Conservation (phyloP, 495 filamentous ascomycete species). For the Friedmanniomyces simplex region DNA sequence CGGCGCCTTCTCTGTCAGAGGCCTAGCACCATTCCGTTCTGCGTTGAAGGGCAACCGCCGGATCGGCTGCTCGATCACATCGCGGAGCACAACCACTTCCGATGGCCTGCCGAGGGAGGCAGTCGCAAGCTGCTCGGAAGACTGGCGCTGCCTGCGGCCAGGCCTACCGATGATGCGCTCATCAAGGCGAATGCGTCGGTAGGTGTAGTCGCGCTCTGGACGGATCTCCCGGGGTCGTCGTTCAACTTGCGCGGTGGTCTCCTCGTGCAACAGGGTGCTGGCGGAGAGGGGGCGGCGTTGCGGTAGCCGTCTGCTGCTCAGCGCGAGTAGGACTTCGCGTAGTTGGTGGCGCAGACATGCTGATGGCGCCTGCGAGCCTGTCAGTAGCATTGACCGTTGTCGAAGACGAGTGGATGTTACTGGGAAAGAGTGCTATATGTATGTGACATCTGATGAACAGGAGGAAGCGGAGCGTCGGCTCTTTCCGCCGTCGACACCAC, state of each 20-base stretch:
- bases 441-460: too few species aligned
- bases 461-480: too few species aligned
- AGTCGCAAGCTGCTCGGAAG: constrained; percentile 5
- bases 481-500: too few species aligned
- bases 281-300: background rate
- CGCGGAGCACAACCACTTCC: constrained; percentile 18
- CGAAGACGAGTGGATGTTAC: too few species aligned
- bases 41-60: too few species aligned
- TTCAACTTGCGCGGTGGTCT: background rate
- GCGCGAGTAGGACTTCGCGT: background rate
- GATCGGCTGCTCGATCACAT: constrained; percentile 8
- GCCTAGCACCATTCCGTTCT: too few species aligned
- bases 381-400: constrained; percentile 9
- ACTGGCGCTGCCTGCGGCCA: constrained; percentile 12
- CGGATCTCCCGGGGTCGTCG: background rate
- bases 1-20: too few species aligned
- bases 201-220: background rate
- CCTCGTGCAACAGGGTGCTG: background rate
- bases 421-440: too few species aligned
- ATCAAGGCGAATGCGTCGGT: constrained; percentile 8
- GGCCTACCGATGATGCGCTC: constrained; percentile 17
- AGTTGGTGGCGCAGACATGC: constrained; percentile 12
- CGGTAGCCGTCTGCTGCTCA: background rate
- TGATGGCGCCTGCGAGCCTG: constrained; percentile 7
- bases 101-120: constrained; percentile 16